Base-by-base conservation (phyloP, 2,329 filamentous ascomycete species). In the Penicillium sp. region DNA sequence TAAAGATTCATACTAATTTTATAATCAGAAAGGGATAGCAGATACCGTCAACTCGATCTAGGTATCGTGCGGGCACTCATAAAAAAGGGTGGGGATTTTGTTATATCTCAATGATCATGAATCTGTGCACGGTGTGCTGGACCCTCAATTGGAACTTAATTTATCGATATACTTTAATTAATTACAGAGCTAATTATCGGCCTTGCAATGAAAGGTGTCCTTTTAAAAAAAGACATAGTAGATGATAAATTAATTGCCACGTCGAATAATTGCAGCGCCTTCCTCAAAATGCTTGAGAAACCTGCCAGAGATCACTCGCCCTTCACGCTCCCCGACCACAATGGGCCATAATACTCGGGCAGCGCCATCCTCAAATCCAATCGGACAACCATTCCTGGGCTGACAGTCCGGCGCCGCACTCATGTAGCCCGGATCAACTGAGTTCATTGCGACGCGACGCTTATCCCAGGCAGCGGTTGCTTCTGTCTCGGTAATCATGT, bases 401-500 rank as follows among this genome's bases (percentile, higher is more conserved):
- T 64, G 63, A 34, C 56, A 66, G 47, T 73, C 68, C 0, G 67
- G 68, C 8, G 68, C 68, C 4, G 70, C 65, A 43, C 68, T 72
- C 69, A 75, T 68, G 47, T 70, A 74, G 0, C 70, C 72, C 2
- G 70, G 70, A 45, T 73, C 72, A 7, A 74, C 69, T 0, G 67
- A 68, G 49, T 75, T 75, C 60, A 75, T 73, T 3, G 67, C 70
- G 17, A 73, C 65, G 8, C 61, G 54, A 1, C 46, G 55, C 21
- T 3, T 24, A 30, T 56, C 44, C 73, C 72, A 75, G 2, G 66
- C 60, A 5, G 42, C 32, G 0, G 50, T 52, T 4, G 69, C 67
- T 43, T 75, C 70, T 0, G 71, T 73, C 52, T 74, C 68, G 0
- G 72, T 75, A 37, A 74, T 69, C 71, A 75, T 75, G 56, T 73